Percentiles rank a stretch among this genome's conserved stretches.
These are phyloP conservation scores for Lolium perenne DNA, from an alignment of 176 grass and related monocot genomes.

Conservation along the genomic window DNA sequence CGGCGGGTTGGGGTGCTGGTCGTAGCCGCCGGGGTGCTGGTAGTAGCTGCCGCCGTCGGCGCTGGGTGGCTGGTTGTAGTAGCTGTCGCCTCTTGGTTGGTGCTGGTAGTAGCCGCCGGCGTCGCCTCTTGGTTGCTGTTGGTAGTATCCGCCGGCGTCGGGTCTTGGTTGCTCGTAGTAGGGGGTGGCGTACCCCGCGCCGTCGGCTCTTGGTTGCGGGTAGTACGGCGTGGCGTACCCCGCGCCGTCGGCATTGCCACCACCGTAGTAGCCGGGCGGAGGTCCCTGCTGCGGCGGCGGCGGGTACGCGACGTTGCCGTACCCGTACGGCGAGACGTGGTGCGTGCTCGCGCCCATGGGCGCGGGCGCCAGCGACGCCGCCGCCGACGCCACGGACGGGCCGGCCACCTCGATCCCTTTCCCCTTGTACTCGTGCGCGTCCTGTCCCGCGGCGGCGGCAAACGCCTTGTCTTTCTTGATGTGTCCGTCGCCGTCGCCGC, in stretches of 20 bases:
- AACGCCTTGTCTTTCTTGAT: slow-evolving; percentile 11
- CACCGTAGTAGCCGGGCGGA: slow-evolving; percentile 26
- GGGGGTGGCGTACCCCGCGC: background rate
- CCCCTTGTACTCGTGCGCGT: slow-evolving; percentile 41
- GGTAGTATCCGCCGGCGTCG: background rate
- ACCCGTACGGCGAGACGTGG: slow-evolving; percentile 54
- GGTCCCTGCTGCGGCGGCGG: slow-evolving; percentile 24
- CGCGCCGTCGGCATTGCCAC: slow-evolving; percentile 35
- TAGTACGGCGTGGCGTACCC: background rate
- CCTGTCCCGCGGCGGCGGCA: background rate
- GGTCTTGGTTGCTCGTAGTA: slow-evolving; percentile 33
- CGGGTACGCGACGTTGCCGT: slow-evolving; percentile 50
- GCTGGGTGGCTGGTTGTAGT: background rate
- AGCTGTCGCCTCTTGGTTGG: background rate
- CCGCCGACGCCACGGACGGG: slow-evolving; percentile 39
- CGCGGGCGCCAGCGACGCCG: slow-evolving; percentile 41
- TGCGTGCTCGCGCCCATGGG: slow-evolving; percentile 41
- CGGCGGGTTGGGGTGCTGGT: slow-evolving; percentile 19
- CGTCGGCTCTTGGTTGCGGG: background rate
- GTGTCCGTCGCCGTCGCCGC: background rate
- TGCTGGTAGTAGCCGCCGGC: background rate
- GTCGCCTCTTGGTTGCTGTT: background rate
- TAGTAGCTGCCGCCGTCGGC: background rate
- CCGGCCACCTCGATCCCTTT: slow-evolving; percentile 40
- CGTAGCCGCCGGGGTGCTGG: slow-evolving; percentile 32